These are phyloP conservation scores for Penicillium nordicum DNA, from an alignment of 2,329 filamentous ascomycete genomes.

Conservation along the genomic window DNA sequence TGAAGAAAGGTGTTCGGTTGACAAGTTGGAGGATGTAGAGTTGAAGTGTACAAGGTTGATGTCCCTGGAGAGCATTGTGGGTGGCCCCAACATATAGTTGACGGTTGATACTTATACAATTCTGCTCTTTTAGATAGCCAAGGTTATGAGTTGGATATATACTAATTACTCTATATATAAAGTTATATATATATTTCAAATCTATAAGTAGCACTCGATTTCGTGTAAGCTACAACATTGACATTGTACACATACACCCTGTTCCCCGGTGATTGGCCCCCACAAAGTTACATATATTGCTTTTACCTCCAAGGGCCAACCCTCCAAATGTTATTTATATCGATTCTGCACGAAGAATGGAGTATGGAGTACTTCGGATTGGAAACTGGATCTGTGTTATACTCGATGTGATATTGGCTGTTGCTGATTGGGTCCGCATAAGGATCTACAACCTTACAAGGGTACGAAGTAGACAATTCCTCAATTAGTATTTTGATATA, in stretches of 20 bases:
- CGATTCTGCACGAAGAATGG: not conserved
- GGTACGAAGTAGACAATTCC: not conserved
- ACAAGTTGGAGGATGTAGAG: not conserved
- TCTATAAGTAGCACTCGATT: not conserved
- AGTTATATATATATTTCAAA: not conserved
- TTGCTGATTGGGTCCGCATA: conserved; percentile 9
- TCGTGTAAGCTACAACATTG: not conserved
- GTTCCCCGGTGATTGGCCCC: not conserved
- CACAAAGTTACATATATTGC: not conserved
- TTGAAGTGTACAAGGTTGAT: not conserved
- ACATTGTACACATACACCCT: not conserved
- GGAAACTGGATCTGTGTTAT: not conserved
- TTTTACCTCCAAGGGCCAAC: not conserved
- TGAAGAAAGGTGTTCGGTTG: not conserved
- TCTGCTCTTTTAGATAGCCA: not conserved
- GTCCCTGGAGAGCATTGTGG: not conserved
- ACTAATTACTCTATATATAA: not conserved
- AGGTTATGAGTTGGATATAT: not conserved
- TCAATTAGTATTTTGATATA: not conserved
- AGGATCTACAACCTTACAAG: not conserved
- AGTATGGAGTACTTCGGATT: not conserved
- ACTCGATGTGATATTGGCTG: conserved; percentile 2
- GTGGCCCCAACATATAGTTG: not conserved
- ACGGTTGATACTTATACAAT: not conserved
- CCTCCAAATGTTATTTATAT: not conserved